Base-by-base conservation (phyloP, 768 basidiomycete genomes). In the Suillus variegatus region DNA sequence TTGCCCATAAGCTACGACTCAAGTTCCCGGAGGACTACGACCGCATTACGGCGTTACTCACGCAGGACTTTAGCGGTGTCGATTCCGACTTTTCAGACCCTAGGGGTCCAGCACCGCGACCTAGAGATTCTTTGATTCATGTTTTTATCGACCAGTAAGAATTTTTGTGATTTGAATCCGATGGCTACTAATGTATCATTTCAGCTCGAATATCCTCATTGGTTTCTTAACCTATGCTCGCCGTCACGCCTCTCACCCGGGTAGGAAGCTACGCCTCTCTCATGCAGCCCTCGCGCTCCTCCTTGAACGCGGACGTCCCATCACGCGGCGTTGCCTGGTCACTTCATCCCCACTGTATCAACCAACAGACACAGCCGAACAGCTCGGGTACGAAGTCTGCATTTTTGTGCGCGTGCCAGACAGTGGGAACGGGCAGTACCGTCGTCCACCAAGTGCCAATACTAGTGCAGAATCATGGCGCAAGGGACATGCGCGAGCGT, bases 281-380 rank as follows among this genome's bases (percentile, higher is more conserved):
- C 93, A 95, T 75, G 83, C 88, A 4, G 90, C 91, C 6, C 82
- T 95, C 40, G 83, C 88, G 2, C 82, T 95, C 44, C 85, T 95
- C 62, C 82, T 96, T 44, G 93, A 95, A 77, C 85, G 94, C 46
- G 94, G 93, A 8, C 84, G 94, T 43, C 85, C 89, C 9, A 82
- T 94, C 62, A 87, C 85, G 28, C 84, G 90, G 40, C 85, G 92
- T 28, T 90, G 93, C 7, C 81, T 94, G 7, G 93, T 91, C 40
- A 87, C 93, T 0, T 93, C 91, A 14, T 92, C 90, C 51, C 93
- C 94, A 2, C 76, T 95, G 57, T 92, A 94, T 75, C 94, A 95
- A 74, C 86, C 90, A 13, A 88, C 95, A 82, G 87, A 89, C 12
- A 78, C 83, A 5, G 90, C 92, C 20, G 82, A 88, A 69, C 82